Conservation (phyloP, 1,284 basidiomycete species). For the Ceratobasidium sp. region DNA sequence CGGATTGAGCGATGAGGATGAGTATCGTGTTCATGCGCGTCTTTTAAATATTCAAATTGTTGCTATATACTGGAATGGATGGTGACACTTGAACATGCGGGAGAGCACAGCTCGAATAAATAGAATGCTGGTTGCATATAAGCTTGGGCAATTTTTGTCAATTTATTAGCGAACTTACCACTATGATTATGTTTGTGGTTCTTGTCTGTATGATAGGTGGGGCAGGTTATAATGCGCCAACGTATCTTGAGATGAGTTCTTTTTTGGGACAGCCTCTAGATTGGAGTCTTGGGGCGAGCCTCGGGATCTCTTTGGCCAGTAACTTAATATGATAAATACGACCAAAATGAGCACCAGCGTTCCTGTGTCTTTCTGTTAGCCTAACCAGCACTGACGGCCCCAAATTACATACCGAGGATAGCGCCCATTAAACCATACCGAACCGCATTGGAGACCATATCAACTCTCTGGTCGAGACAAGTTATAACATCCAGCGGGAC, state of each 20-base stretch:
- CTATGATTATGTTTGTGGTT: too few relatives aligned
- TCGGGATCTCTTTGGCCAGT: not conserved
- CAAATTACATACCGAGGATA: not conserved
- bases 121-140: too few relatives aligned
- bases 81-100: conserved; percentile 16
- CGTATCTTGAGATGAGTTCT: not conserved
- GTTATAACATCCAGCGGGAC: too few relatives aligned
- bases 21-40: not conserved
- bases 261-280: not conserved
- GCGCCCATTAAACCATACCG: not conserved
- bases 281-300: not conserved
- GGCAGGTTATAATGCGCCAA: not conserved
- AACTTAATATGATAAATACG: not conserved
- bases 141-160: too few relatives aligned
- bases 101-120: too few relatives aligned
- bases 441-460: not conserved
- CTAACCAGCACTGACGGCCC: not conserved
- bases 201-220: not conserved
- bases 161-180: too few relatives aligned
- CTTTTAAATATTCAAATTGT: conserved; percentile 19
- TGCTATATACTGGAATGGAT: conserved; percentile 27
- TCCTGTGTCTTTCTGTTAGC: not conserved
- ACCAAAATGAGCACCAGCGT: not conserved
- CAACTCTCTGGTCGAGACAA: not conserved
- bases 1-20: not conserved